Conservation (phyloP, 139 green algal species). For the Chlorella sp. region DNA sequence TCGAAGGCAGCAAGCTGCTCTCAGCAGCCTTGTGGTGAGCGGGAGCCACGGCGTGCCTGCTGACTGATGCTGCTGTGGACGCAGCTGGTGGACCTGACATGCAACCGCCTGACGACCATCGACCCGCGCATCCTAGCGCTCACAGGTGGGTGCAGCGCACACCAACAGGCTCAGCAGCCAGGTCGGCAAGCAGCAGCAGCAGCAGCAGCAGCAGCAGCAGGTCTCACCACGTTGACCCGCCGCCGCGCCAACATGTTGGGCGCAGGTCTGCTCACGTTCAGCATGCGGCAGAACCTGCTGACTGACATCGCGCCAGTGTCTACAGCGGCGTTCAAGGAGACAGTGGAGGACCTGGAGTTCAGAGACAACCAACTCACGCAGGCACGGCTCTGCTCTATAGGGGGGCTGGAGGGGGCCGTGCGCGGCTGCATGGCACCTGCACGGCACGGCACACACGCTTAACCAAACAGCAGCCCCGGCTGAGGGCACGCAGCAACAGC, state of each 20-base stretch:
- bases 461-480: too few species aligned
- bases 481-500: too few species aligned
- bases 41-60: too few species aligned
- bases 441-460: too few species aligned
- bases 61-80: too few species aligned
- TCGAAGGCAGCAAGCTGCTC: too few species aligned
- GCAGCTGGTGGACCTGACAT: slow-evolving; percentile 67
- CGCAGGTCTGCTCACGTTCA: slow-evolving; percentile 65
- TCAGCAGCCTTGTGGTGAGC: too few species aligned
- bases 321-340: slow-evolving; percentile 13
- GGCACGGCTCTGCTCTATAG: too few species aligned
- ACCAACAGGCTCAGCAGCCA: background rate
- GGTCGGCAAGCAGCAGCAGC: background rate
- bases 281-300: slow-evolving; percentile 83
- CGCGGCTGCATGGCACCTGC: too few species aligned
- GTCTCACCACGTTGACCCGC: background rate
- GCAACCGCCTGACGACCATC: slow-evolving; percentile 67
- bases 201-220: background rate
- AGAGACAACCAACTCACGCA: slow-evolving; percentile 76
- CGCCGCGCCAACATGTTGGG: background rate
- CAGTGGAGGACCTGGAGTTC: slow-evolving; percentile 67
- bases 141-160: slow-evolving; percentile 26
- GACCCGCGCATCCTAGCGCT: slow-evolving; percentile 66
- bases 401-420: too few species aligned
- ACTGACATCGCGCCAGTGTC: slow-evolving; percentile 22